Conservation (phyloP, 441 rosid genomes). For the Capsella rubella region DNA sequence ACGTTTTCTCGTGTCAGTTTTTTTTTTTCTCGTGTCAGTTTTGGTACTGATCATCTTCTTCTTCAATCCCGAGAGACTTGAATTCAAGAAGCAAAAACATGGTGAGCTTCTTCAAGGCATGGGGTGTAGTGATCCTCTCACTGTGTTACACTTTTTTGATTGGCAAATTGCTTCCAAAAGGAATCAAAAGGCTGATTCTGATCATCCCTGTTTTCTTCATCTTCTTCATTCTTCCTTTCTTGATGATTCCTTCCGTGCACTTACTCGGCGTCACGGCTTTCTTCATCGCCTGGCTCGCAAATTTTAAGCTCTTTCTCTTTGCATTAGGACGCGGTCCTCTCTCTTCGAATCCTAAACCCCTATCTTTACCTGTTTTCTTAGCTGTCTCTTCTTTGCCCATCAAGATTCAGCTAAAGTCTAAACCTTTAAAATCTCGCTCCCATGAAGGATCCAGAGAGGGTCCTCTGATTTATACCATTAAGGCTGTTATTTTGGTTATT, state of each 20-base stretch:
- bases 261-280: constrained; percentile 46
- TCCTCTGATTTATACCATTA: constrained; percentile 43
- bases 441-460: constrained; percentile 23
- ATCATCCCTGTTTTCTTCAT: constrained; percentile 40
- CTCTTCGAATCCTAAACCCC: constrained; percentile 29
- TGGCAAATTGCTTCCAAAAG: constrained; percentile 37
- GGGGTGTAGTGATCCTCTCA: constrained; percentile 44
- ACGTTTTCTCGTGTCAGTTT: constrained; percentile 5
- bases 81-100: constrained; percentile 1
- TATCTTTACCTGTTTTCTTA: constrained; percentile 55
- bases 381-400: constrained; percentile 61
- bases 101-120: constrained; percentile 38
- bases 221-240: constrained; percentile 47
- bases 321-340: constrained; percentile 57
- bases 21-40: constrained; percentile 1
- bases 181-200: constrained; percentile 41
- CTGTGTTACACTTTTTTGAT: constrained; percentile 43
- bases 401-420: constrained; percentile 48
- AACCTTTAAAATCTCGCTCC: constrained; percentile 9
- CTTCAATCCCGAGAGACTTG: constrained; percentile 3
- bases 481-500: constrained; percentile 41
- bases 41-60: background rate
- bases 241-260: constrained; percentile 35
- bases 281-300: constrained; percentile 56
- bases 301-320: constrained; percentile 56